These are phyloP conservation scores for Pyrrhoderma lamaoense DNA, from an alignment of 1,284 basidiomycete species.

Conservation along the genomic window DNA sequence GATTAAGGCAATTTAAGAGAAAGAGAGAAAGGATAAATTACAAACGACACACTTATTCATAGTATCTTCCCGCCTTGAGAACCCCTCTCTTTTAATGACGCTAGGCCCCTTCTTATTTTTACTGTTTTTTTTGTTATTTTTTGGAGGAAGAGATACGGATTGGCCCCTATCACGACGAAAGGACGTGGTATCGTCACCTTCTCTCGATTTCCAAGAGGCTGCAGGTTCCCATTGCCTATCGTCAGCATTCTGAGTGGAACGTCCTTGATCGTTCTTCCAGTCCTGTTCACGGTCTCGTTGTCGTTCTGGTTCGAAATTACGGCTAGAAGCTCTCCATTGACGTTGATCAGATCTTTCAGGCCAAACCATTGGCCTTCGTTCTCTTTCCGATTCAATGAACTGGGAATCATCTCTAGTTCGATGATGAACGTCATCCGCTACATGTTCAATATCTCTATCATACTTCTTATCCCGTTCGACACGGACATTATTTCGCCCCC, in stretches of 20 bases:
- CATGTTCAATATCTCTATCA: constrained; percentile 2
- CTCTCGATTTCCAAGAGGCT: constrained; percentile 45
- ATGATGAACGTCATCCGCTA: background rate
- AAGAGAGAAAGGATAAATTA: constrained; percentile 14
- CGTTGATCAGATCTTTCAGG: constrained; percentile 5
- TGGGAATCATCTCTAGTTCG: constrained; percentile 8
- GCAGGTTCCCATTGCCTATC: constrained; percentile 52
- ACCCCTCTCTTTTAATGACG: constrained; percentile 39
- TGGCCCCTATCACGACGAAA: constrained; percentile 18
- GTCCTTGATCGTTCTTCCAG: constrained; percentile 2
- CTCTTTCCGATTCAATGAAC: constrained; percentile 5
- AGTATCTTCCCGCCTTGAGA: constrained; percentile 46
- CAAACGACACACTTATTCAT: constrained; percentile 55
- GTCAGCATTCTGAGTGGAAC: background rate
- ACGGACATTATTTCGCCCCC: constrained; percentile 37
- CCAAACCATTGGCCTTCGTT: constrained; percentile 8
- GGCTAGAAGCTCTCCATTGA: constrained; percentile 3
- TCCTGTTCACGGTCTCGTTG: constrained; percentile 9
- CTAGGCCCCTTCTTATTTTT: constrained; percentile 33
- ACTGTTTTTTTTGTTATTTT: constrained; percentile 29
- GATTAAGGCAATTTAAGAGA: constrained; percentile 14
- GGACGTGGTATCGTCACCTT: constrained; percentile 24
- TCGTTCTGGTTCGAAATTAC: constrained; percentile 9
- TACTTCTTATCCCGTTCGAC: constrained; percentile 14
- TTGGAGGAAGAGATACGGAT: constrained; percentile 30